Evolutionary conservation across 2,329 filamentous ascomycete genomes (phyloP), one percentile per base, ranked within the genome.

Genomic region (Apiospora aurea): DNA sequence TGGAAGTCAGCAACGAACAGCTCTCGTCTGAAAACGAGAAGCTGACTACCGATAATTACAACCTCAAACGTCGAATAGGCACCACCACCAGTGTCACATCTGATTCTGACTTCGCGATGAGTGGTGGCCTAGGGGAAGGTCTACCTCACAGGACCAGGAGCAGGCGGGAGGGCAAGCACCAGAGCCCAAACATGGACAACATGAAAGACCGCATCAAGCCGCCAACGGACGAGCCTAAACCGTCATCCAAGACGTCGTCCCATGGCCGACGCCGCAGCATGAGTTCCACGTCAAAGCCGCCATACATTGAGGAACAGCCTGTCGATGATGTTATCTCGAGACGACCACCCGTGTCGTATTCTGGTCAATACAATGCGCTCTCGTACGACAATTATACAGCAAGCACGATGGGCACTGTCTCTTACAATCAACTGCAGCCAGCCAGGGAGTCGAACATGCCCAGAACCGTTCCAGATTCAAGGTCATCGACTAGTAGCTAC

Each of bases 1-100:
- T 64, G 8, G 2, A 38, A 41, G 18, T 64, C 57, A 64, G 57
- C 18, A 64, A 41, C 34, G 57, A 64, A 13, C 34, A 64, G 57
- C 46, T 77, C 34, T 21, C 24, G 26, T 16, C 49, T 5, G 34
- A 24, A 14, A 66, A 16, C 29, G 76, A 72, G 64, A 66, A 75
- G 41, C 67, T 73, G 34, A 68, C 70, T 1, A 74, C 11, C 47
- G 51, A 47, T 2, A 53, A 43, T 8, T 69, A 49, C n/a, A 43
- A 29, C 2, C 49, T 57, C 29, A 46, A 29, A 21, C 68, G 47
- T 34, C 47, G 44, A 53, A 1, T 18, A 26, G 68, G 44, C 26
- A 26, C 34, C 34, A 38, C 34, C 53, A 38, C 34, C 53, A 51
- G 21, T 16, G 38, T 64, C 4, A 21, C 43, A 51, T 44, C 69